Base-by-base conservation (phyloP, 257 asterid species). In the Capsicum baccatum region DNA sequence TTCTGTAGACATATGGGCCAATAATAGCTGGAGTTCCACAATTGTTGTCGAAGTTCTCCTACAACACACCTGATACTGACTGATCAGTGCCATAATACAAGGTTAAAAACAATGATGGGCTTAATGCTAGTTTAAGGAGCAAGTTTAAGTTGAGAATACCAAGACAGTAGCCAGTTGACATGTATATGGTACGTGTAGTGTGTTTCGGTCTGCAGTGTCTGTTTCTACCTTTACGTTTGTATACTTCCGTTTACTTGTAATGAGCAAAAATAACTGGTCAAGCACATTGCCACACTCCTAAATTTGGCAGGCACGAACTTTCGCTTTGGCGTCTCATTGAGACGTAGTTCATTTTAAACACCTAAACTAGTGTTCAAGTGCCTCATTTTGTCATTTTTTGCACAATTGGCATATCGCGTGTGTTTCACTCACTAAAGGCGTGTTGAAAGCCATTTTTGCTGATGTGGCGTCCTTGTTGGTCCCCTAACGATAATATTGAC, bases 1-100 rank as follows among this genome's bases (percentile, higher is more conserved):
- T 82, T 83, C 13, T 88, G 92, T 87, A 93, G 98, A 88, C 90
- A 3, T 96, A 94, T 67, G 98, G 98, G 59, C 90, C 92, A 26
- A 83, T 92, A 79, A 87, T 94, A 86, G 90, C 97, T 12, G 96
- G 92, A 60, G 88, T 92, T 37, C 98, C 99, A 12, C 96, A 86
- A 87, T 92, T 96, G 90, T 93, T 93, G 58, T 96, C 99, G 42
- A 93, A 88, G 84, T 92, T 90, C 90, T 88, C 98, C 79, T 90
- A 92, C 93, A 93, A 92, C 90, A 80, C 83, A 8, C 76, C 93
- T 63, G 94, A 92, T 52, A 83, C 88, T 78, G 82, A 13, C 50
- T 78, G 82, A 78, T 9, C 81, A 85, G 14, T 21, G 47, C 16
- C 60, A 21, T 13, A 13, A 15, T 50, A 50, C 81, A 74, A 74